Percentiles rank a stretch among this genome's conserved stretches.
Conservation (phyloP, 1,139 yeast species). For the Diutina pseudorugosa region DNA sequence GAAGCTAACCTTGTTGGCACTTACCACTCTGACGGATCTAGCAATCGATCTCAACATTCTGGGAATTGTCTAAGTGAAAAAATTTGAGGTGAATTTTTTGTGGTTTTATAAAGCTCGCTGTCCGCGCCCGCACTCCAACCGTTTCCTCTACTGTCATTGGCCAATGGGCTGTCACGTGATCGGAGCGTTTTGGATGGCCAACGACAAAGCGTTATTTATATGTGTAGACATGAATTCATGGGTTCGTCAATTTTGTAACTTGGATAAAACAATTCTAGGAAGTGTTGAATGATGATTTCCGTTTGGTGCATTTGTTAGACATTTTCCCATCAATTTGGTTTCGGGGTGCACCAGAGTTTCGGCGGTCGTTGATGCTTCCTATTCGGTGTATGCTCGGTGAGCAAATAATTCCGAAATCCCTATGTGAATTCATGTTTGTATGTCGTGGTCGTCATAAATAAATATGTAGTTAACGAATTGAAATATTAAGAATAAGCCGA, state of each 20-base stretch:
- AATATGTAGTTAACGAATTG: no score
- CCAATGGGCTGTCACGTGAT: neutral
- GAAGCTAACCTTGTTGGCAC: neutral
- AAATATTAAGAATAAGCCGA: no score
- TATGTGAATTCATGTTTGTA: no score
- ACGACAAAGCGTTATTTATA: neutral
- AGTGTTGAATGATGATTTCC: neutral
- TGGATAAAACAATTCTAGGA: no score
- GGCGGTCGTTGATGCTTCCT: neutral
- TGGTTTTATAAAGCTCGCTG: neutral
- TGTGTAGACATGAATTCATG: neutral
- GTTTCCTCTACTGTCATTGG: neutral
- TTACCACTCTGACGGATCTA: conserved; percentile 4
- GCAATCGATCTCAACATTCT: conserved; percentile 3
- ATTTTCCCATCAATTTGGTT: neutral
- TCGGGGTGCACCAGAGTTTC: neutral
- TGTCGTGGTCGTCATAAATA: no score
- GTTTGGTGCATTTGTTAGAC: neutral
- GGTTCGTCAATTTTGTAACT: neutral
- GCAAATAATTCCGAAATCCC: no score
- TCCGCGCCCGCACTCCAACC: neutral
- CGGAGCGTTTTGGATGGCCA: neutral
- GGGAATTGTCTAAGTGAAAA: conserved; percentile 2
- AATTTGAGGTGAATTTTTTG: neutral
- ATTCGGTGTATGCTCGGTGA: no score